Percentiles rank a stretch among this genome's conserved stretches.
Conservation (phyloP, 169 alveolate species). For the Plasmodium blacklocki region DNA sequence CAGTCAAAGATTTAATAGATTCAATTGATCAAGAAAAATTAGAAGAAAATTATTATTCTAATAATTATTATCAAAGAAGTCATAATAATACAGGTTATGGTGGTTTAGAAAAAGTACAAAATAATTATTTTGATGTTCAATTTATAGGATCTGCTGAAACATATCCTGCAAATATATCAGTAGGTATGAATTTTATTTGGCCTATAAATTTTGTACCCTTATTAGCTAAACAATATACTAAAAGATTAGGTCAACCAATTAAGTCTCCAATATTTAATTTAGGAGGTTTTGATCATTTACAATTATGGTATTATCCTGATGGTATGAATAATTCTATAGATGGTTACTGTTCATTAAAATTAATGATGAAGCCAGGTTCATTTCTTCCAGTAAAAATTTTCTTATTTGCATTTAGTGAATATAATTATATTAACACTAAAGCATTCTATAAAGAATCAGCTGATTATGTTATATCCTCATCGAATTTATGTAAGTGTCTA, state of each 20-base stretch:
- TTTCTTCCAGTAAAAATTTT: slow-evolving; percentile 85
- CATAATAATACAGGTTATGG: slow-evolving; percentile 85
- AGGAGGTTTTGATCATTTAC: slow-evolving; percentile 91
- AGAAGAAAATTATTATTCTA: slow-evolving; percentile 71
- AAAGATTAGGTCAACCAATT: slow-evolving; percentile 87
- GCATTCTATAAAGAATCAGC: slow-evolving; percentile 87
- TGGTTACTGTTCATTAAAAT: slow-evolving; percentile 86
- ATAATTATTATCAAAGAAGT: slow-evolving; percentile 79
- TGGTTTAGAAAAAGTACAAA: slow-evolving; percentile 81
- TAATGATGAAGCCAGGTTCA: slow-evolving; percentile 90
- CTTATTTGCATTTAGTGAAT: slow-evolving; percentile 85
- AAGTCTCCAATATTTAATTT: slow-evolving; percentile 86
- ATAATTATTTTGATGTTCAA: slow-evolving; percentile 88
- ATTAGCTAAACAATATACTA: slow-evolving; percentile 84
- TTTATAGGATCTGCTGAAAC: slow-evolving; percentile 89
- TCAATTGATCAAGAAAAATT: slow-evolving; percentile 76
- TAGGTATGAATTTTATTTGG: slow-evolving; percentile 88
- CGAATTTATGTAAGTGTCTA: slow-evolving; percentile 77
- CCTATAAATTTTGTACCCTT: slow-evolving; percentile 88
- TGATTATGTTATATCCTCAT: slow-evolving; percentile 83
- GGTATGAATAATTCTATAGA: slow-evolving; percentile 85
- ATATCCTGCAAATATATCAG: slow-evolving; percentile 85
- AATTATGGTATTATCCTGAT: slow-evolving; percentile 91
- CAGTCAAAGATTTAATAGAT: slow-evolving; percentile 73
- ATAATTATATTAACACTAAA: slow-evolving; percentile 80